Conservation (phyloP, 257 asterid species). For the Fraxinus pennsylvanica region DNA sequence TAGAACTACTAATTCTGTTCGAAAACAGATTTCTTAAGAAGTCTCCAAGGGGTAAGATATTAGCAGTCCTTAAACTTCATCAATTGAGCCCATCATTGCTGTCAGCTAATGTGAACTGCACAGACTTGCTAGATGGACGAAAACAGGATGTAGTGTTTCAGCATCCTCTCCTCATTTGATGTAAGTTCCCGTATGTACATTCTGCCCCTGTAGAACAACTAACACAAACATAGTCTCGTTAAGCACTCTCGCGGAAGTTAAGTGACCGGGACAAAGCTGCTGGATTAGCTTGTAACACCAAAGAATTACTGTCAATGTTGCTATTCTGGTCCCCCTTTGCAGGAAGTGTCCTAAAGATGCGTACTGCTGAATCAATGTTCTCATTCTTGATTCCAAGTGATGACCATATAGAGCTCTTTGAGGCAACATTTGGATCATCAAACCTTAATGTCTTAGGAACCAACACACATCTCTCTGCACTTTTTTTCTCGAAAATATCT, state of each 20-base stretch:
- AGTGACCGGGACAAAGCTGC: constrained; percentile 80
- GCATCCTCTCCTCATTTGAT: constrained; percentile 11
- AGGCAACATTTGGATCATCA: constrained; percentile 66
- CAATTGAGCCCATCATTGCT: not conserved
- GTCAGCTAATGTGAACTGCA: not conserved
- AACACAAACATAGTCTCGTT: not conserved
- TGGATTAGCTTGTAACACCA: constrained; percentile 71
- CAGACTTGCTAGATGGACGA: not conserved
- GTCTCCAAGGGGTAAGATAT: not conserved
- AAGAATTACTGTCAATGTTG: constrained; percentile 23
- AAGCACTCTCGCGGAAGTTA: constrained; percentile 57
- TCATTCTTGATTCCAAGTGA: constrained; percentile 35
- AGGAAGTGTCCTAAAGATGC: constrained; percentile 36
- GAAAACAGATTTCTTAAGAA: constrained; percentile 21
- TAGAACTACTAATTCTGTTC: constrained; percentile 14
- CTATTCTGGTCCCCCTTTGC: constrained; percentile 33
- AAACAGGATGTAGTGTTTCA: constrained; percentile 4
- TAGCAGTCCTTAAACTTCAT: constrained; percentile 24
- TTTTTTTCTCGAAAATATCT: constrained; percentile 16
- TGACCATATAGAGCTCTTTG: constrained; percentile 71
- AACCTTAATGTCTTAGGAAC: constrained; percentile 59
- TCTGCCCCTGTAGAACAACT: constrained; percentile 8
- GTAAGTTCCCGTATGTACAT: too few species aligned
- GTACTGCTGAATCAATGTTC: not conserved
- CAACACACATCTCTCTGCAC: constrained; percentile 30